Percentiles rank a stretch among this genome's conserved stretches.
Conservation (phyloP, 2,329 filamentous ascomycete genomes). For the Neurospora sp. region DNA sequence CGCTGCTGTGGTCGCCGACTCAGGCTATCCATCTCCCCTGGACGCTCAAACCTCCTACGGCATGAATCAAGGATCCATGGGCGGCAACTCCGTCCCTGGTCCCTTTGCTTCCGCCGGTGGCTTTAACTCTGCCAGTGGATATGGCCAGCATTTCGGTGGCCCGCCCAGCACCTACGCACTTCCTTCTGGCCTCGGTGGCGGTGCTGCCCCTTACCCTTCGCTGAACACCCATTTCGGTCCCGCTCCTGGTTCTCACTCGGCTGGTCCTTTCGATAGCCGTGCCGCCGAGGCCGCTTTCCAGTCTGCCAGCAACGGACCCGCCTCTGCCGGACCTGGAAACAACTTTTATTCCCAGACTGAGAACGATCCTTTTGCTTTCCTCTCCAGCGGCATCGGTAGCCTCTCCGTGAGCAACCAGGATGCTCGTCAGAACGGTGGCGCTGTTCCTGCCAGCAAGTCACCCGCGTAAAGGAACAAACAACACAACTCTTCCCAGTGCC, state of each 20-base stretch:
- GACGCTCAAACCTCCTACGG: constrained; percentile 73
- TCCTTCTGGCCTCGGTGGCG: constrained; percentile 73
- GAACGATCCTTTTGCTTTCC: constrained; percentile 70
- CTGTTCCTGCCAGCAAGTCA: constrained; percentile 48
- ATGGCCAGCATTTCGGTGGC: constrained; percentile 74
- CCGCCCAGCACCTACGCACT: constrained; percentile 84
- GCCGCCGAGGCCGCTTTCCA: constrained; percentile 92
- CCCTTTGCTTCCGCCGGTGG: constrained; percentile 61
- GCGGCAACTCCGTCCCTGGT: constrained; percentile 67
- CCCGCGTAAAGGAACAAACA: constrained; percentile 37
- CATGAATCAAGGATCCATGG: constrained; percentile 83
- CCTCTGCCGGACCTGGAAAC: constrained; percentile 66
- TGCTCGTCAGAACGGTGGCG: constrained; percentile 51
- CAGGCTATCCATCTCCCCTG: constrained; percentile 83
- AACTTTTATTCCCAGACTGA: constrained; percentile 58
- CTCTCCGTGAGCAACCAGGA: constrained; percentile 61
- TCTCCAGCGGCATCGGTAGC: constrained; percentile 62
- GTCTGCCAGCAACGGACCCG: constrained; percentile 71
- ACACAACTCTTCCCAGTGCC: constrained; percentile 8
- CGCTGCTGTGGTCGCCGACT: constrained; percentile 89
- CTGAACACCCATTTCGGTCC: constrained; percentile 76
- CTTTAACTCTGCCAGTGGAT: constrained; percentile 55
- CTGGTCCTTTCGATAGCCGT: constrained; percentile 83
- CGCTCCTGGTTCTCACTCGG: constrained; percentile 67
- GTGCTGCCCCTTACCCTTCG: constrained; percentile 68